These are phyloP conservation scores for Aspergillus thermomutatus DNA, from an alignment of 2,329 filamentous ascomycete genomes.

Conservation along the genomic window DNA sequence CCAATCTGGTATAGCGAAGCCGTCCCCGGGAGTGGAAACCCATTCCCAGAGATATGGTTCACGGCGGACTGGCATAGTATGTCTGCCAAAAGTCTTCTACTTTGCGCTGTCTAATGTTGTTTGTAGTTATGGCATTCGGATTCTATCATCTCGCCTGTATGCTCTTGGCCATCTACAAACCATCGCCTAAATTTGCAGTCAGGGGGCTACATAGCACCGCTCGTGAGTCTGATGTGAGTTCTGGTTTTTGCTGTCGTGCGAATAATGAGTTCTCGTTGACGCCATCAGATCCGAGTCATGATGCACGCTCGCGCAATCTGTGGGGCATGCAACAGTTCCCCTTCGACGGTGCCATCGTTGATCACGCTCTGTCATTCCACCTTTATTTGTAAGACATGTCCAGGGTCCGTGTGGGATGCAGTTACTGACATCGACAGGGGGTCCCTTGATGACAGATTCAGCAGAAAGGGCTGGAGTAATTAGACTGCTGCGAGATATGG, in stretches of 20 bases:
- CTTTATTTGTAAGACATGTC: conserved; percentile 6
- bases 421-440: too few species aligned
- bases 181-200: conserved; percentile 9
- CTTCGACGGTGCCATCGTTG: conserved; percentile 10
- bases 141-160: conserved; percentile 11
- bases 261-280: too few species aligned
- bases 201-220: neutral
- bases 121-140: conserved; percentile 6
- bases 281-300: conserved; percentile 2
- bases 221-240: too few species aligned
- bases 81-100: too few species aligned
- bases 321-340: conserved; percentile 10
- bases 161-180: conserved; percentile 10
- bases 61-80: too few species aligned
- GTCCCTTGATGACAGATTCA: conserved; percentile 2
- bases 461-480: conserved; percentile 7
- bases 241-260: too few species aligned
- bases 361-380: conserved; percentile 12
- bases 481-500: conserved; percentile 9
- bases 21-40: too few species aligned
- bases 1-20: neutral
- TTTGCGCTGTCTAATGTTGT: too few species aligned
- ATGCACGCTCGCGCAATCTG: conserved; percentile 9
- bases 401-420: too few species aligned
- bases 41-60: too few species aligned